Percentiles rank a stretch among this genome's conserved stretches.
These are phyloP conservation scores for Actinomucor elegans DNA, from an alignment of 371 early-diverging fungal genomes.

Conservation along the genomic window DNA sequence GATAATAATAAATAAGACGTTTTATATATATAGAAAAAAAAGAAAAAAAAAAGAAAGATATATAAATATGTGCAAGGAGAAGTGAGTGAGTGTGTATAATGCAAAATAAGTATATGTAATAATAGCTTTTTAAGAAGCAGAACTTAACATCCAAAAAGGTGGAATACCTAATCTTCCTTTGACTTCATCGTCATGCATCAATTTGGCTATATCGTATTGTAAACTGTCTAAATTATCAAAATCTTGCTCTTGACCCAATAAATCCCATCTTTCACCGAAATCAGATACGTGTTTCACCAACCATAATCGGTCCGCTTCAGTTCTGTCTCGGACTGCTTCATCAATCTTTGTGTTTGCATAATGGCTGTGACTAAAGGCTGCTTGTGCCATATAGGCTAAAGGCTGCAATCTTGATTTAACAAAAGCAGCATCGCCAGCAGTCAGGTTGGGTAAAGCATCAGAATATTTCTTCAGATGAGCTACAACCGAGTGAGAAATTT, in stretches of 20 bases:
- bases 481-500: slow-evolving; percentile 30
- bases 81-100: background rate
- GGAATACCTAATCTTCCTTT: slow-evolving; percentile 35
- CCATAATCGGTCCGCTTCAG: slow-evolving; percentile 22
- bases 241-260: slow-evolving; percentile 3
- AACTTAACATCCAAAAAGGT: slow-evolving; percentile 34
- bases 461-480: slow-evolving; percentile 22
- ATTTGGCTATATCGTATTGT: slow-evolving; percentile 16
- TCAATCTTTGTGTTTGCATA: slow-evolving; percentile 3
- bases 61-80: too few species aligned
- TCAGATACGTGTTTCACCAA: slow-evolving; percentile 18
- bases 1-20: too few species aligned
- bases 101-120: background rate
- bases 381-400: slow-evolving; percentile 34
- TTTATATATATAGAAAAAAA: too few species aligned
- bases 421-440: slow-evolving; percentile 19
- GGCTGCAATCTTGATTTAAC: slow-evolving; percentile 22
- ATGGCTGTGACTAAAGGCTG: slow-evolving; percentile 27
- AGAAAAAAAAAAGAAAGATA: background rate
- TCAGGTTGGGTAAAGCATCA: slow-evolving; percentile 4
- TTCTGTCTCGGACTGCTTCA: slow-evolving; percentile 4
- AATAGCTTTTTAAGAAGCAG: slow-evolving; percentile 3
- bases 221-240: background rate
- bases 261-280: slow-evolving; percentile 28
- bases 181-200: slow-evolving; percentile 27